phyloP scores from a whole-genome alignment of 106 monocot species.

The Acorus calamus region DNA sequence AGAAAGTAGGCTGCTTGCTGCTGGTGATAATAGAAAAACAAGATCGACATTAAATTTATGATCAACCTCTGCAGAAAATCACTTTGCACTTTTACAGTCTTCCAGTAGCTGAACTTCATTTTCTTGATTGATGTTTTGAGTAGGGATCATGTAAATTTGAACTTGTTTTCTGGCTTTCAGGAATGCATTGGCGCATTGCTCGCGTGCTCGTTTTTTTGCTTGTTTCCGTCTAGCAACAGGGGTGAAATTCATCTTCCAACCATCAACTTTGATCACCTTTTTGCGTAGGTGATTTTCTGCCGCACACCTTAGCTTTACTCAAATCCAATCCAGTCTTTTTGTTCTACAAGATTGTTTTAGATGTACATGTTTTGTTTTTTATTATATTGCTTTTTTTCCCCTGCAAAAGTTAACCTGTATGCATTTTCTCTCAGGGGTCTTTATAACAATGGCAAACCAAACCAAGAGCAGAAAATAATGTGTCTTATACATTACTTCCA shows the following conservation, averaged over 20 bases:
- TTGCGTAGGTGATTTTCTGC: slow-evolving; percentile 41
- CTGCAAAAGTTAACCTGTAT: too few relatives aligned
- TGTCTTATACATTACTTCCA: slow-evolving; percentile 89
- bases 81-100: too few relatives aligned
- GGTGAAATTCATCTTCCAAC: slow-evolving; percentile 34
- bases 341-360: too few relatives aligned
- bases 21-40: too few relatives aligned
- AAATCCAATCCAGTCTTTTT: too few relatives aligned
- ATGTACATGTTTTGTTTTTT: slow-evolving; percentile 54
- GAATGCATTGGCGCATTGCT: slow-evolving; percentile 72
- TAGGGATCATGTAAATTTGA: background rate
- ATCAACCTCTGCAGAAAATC: too few relatives aligned
- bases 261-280: slow-evolving; percentile 82
- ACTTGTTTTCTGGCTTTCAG: slow-evolving; percentile 23
- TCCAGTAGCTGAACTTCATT: too few relatives aligned
- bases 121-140: too few relatives aligned
- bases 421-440: slow-evolving; percentile 28
- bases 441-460: slow-evolving; percentile 26
- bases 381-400: slow-evolving; percentile 77
- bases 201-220: slow-evolving; percentile 68
- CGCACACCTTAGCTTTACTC: too few relatives aligned
- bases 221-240: slow-evolving; percentile 57
- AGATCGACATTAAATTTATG: too few relatives aligned
- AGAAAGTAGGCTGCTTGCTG: too few relatives aligned
- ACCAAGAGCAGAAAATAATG: slow-evolving; percentile 78